Base-by-base conservation (phyloP, 2,329 filamentous ascomycete genomes). In the Orbilia brochopaga region DNA sequence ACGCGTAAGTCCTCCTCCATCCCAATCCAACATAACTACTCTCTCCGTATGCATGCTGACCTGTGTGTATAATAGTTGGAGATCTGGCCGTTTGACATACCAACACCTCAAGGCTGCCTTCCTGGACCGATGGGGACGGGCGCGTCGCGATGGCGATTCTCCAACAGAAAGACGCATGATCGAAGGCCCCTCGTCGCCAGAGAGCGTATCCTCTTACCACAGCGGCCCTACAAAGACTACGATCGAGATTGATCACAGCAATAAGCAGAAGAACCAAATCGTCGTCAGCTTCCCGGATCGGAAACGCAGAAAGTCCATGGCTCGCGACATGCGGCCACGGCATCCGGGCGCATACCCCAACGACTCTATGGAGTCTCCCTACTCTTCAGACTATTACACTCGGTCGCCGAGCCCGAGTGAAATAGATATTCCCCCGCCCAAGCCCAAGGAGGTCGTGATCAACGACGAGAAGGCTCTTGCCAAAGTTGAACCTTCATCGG, bases 91-190 rank as follows among this genome's bases (percentile, higher is more conserved):
- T 19, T 30, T 76, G 58, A 74, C 75, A 19, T 77, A 75, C 48
- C 75, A 77, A 55, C 75, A 77, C 52, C 73, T 77, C 55, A 76
- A 72, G 19, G 74, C 59, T 37, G 67, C 74, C n/a, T 77, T 77
- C 67, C 58, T 77, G 15, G 75, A 77, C 50, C 65, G 75, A 40
- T 77, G 76, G 76, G 74, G 75, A 17, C 61, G 69, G 48, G 52
- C 61, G 6, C 69, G 62, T 53, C 69, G 69, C 15, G 66, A 69
- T 46, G 48, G 42, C 13, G 65, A 70, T 51, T 70, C 66, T 19
- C 66, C 66, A 27, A 63, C 55, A n/a, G 66, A 70, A 54, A 55
- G 59, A 24, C 59, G 66, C 50, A 70, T 70, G 66, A 70, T 70
- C 37, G 66, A 70, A 48, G 66, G 37, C 7, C 66, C 66, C 23